These are phyloP conservation scores for Deinandra increscens DNA, from an alignment of 129 eudicot species.

Conservation along the genomic window DNA sequence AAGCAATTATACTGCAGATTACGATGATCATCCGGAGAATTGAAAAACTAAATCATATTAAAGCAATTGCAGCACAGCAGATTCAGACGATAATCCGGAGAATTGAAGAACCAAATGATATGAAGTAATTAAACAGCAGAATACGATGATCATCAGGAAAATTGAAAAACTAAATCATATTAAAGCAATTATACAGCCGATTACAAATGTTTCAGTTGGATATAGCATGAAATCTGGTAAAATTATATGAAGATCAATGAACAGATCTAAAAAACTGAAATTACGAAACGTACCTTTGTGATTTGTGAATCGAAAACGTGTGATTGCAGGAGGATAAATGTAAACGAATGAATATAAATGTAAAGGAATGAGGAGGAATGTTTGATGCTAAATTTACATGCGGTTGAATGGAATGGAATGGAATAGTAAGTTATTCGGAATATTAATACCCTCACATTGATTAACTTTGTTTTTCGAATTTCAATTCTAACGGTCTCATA, in stretches of 20 bases:
- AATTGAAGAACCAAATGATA: no score
- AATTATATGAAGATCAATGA: background rate
- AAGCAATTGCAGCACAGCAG: no score
- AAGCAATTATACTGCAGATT: no score
- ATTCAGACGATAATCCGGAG: no score
- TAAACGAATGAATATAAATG: background rate
- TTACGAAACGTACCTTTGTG: constrained; percentile 24
- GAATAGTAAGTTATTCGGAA: constrained; percentile 18
- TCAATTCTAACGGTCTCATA: constrained; percentile 22
- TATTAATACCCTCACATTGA: constrained; percentile 27
- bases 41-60: background rate
- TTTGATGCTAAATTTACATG: constrained; percentile 34
- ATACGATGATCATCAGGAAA: no score
- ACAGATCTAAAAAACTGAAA: background rate
- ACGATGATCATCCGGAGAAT: background rate
- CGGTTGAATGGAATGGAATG: constrained; percentile 14
- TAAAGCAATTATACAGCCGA: no score
- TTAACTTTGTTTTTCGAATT: constrained; percentile 13
- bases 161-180: no score
- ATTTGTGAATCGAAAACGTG: constrained; percentile 13
- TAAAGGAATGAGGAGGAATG: constrained; percentile 14
- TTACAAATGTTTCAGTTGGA: no score
- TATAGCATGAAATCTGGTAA: background rate
- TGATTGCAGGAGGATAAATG: constrained; percentile 25
- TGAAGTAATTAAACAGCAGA: no score